Evolutionary conservation across 1,284 basidiomycete species (phyloP), one percentile per base, ranked within the genome.

Genomic region (Exobasidium cylindrosporum): DNA sequence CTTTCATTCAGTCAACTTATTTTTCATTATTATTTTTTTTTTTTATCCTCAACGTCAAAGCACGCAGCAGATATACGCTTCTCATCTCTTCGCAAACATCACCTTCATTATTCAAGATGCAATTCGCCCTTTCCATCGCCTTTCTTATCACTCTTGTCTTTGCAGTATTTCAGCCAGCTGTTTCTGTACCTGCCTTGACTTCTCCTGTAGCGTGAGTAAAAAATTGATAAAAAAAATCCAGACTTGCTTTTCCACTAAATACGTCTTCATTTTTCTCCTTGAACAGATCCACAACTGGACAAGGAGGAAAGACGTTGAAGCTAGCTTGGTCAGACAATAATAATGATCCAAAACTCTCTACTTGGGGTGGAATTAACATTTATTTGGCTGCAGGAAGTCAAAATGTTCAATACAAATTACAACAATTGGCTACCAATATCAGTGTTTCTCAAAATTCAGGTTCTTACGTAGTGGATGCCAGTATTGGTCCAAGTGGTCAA

Each of bases 161-260:
- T 83, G 85, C 97, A 21, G 97, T 97, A 85, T 94, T 31, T 40
- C 43, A 56, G 21, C 23, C 23, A n/a, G 23, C 50, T 53, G 21
- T 58, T 43, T 57, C 52, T 28, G 17, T n/a, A 23, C 21, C 5
- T 24, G 3, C 29, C 28, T n/a, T 29, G 26, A 58, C 45, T 24
- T 94, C 17, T 96, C 94, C 28, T 87, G 93, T 82, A 91, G 89
- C 83, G 93, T 97, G 81, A 97, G 93, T 40, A 93, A 97, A 10
- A 40, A 17, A 40, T 40, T 7, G 94, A 94, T 78, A 94, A 52
- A 57, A n/a, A 40, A 40, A 40, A 7, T 17, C 35, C 35, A 7
- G 21, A 26, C 57, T 58, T 52, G 7, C 4, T 56, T 40, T n/a
- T n/a, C n/a, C n/a, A n/a, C n/a, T n/a, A n/a, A n/a, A n/a, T n/a